Evolutionary conservation across 305 asterid species (phyloP), one percentile per base, ranked within the genome.

Genomic region (Fraxinus nigra): DNA sequence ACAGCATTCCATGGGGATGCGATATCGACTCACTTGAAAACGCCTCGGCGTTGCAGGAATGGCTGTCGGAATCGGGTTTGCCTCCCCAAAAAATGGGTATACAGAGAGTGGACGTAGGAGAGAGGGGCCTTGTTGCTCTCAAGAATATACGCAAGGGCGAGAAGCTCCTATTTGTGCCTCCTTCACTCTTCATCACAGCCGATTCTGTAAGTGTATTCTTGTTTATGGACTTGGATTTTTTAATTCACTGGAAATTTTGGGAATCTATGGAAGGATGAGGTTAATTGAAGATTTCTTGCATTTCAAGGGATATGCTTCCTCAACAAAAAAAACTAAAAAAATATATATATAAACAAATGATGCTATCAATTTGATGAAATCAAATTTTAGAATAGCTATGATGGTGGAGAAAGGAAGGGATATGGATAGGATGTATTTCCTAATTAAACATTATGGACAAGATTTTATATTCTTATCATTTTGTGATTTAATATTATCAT

Each of bases 31-130:
- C 99, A 1, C 82, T 91, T 10, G 97, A 92, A 35, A 95, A 94
- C 59, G 97, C 98, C 0, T 87, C 97, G 16, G 86, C 85, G 51
- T 82, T 92, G 89, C 97, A 95, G 91, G 85, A 89, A 78, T 95
- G 99, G 99, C 78, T 95, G 86, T 78, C 92, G 16, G 85, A 84
- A 59, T 78, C 90, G 20, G 99, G 98, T 18, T 86, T 94, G 79
- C 99, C 99, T 83, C 85, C 90, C 5, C 99, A 95, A 87, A 95
- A 92, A 75, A 92, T 95, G 99, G 98, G 76, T 2, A 88, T 95
- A 76, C 85, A 86, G 83, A 95, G 84, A 84, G 99, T 95, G 83
- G 95, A 92, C 16, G 91, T 95, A n/a, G 99, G 99, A 67, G 99
- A 94, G 88, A 91, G 99, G 79, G 99, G 99, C 0, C 93, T 95